These are phyloP conservation scores for Fusarium anthophilum DNA, from an alignment of 2,329 filamentous ascomycete species.

Conservation along the genomic window DNA sequence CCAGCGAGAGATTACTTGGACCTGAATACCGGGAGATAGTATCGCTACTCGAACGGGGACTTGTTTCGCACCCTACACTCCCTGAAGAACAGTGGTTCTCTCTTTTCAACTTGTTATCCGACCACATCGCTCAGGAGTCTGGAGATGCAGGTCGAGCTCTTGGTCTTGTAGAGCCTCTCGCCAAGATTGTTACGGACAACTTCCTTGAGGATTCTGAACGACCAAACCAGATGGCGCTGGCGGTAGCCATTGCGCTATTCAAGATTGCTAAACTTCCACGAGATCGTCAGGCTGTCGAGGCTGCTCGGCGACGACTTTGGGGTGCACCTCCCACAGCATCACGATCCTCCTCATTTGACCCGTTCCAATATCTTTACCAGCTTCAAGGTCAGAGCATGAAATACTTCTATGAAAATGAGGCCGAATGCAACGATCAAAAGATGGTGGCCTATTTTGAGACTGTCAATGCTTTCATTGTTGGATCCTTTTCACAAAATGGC, in stretches of 20 bases:
- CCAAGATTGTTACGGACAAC: slow-evolving; percentile 61
- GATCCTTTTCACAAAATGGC: slow-evolving; percentile 60
- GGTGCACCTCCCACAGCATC: slow-evolving; percentile 44
- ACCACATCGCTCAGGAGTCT: slow-evolving; percentile 67
- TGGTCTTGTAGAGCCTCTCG: slow-evolving; percentile 75
- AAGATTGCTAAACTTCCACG: slow-evolving; percentile 63
- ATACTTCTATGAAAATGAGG: slow-evolving; percentile 61
- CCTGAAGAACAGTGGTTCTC: slow-evolving; percentile 59
- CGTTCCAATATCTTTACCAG: slow-evolving; percentile 73
- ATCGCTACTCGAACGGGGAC: slow-evolving; percentile 72
- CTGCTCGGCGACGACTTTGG: slow-evolving; percentile 73
- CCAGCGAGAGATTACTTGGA: slow-evolving; percentile 60
- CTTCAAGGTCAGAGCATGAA: slow-evolving; percentile 64
- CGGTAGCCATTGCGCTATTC: slow-evolving; percentile 55
- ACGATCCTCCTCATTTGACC: slow-evolving; percentile 63
- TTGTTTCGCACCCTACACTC: slow-evolving; percentile 59
- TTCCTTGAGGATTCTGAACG: slow-evolving; percentile 24
- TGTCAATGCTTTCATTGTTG: slow-evolving; percentile 61
- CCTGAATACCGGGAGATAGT: slow-evolving; percentile 76
- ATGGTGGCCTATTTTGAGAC: slow-evolving; percentile 62
- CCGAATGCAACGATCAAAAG: slow-evolving; percentile 49
- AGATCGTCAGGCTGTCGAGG: slow-evolving; percentile 71
- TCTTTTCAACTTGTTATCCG: slow-evolving; percentile 66
- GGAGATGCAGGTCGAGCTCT: slow-evolving; percentile 74
- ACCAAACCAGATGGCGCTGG: slow-evolving; percentile 43